Conservation (phyloP, 2,329 filamentous ascomycete genomes). For the Parastagonospora avenae region DNA sequence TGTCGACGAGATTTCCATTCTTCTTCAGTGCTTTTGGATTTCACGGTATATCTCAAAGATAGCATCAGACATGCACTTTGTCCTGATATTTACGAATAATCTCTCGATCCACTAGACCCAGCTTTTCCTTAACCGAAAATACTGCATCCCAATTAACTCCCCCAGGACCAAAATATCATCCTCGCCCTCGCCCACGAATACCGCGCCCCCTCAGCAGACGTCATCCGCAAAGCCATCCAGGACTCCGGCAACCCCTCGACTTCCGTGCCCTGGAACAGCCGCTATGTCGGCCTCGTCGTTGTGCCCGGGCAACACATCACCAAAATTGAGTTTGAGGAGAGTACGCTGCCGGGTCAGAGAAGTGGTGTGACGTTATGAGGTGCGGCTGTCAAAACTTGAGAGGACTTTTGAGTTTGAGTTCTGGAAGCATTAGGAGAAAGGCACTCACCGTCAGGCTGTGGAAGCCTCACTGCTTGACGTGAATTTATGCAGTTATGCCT, state of each 20-base stretch:
- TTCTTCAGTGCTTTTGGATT: background rate
- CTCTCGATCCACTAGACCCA: background rate
- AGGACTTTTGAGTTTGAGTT: too few relatives aligned
- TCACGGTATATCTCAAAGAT: background rate
- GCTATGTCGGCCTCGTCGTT: conserved; percentile 88
- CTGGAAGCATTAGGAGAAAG: background rate
- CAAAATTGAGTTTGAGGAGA: conserved; percentile 85
- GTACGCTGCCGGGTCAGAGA: conserved; percentile 26
- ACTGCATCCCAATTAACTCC: too few relatives aligned
- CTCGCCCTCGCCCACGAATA: conserved; percentile 88
- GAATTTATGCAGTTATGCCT: too few relatives aligned
- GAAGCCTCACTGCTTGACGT: too few relatives aligned
- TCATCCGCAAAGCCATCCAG: conserved; percentile 46
- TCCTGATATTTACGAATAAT: background rate
- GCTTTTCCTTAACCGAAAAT: too few relatives aligned
- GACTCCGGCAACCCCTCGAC: conserved; percentile 52
- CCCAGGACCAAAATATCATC: conserved; percentile 84
- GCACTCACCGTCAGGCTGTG: background rate
- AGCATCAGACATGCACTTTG: background rate
- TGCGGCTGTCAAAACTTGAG: too few relatives aligned
- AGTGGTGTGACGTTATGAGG: conserved; percentile 28
- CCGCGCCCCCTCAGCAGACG: conserved; percentile 65
- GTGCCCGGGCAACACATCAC: conserved; percentile 84
- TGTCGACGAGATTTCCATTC: background rate
- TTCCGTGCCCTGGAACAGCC: conserved; percentile 74